Evolutionary conservation across 176 grass and related monocot genomes (phyloP).

Genomic region (Raddia distichophylla): DNA sequence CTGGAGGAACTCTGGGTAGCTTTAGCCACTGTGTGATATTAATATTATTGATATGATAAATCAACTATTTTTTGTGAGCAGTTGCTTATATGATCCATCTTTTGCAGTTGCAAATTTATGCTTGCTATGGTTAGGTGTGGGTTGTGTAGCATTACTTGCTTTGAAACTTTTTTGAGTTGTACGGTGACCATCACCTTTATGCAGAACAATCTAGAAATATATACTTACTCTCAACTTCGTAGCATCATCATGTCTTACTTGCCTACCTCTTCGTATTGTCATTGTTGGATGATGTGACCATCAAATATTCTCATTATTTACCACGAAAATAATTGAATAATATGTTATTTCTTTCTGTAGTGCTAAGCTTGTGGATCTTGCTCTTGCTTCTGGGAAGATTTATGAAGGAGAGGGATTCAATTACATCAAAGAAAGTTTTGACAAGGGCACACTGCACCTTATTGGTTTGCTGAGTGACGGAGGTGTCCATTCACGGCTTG

Average conservation of each 20-base stretch:
- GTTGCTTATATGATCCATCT: neutral
- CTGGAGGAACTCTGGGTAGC: neutral
- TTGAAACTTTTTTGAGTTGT: neutral
- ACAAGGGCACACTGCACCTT: constrained; percentile 78
- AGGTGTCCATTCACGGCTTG: constrained; percentile 94
- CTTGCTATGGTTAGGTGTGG: neutral
- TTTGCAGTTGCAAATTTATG: neutral
- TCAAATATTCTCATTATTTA: neutral
- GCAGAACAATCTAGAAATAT: neutral
- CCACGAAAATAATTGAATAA: neutral
- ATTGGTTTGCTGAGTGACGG: constrained; percentile 98
- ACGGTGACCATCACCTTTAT: neutral
- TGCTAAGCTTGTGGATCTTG: constrained; percentile 87
- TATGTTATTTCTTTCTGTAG: constrained; percentile 46
- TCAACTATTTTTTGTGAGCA: neutral
- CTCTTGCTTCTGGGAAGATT: constrained; percentile 89
- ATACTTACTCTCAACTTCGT: neutral
- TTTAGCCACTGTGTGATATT: neutral
- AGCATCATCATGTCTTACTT: neutral
- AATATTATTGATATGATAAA: constrained; percentile 10
- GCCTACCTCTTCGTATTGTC: neutral
- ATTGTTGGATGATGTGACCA: constrained; percentile 5
- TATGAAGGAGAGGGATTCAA: constrained; percentile 90
- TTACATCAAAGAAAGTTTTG: constrained; percentile 89
- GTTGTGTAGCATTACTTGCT: neutral